Evolutionary conservation across 495 filamentous ascomycete species (phyloP), one percentile per base, ranked within the genome.

Genomic region (Penicillium salamii): DNA sequence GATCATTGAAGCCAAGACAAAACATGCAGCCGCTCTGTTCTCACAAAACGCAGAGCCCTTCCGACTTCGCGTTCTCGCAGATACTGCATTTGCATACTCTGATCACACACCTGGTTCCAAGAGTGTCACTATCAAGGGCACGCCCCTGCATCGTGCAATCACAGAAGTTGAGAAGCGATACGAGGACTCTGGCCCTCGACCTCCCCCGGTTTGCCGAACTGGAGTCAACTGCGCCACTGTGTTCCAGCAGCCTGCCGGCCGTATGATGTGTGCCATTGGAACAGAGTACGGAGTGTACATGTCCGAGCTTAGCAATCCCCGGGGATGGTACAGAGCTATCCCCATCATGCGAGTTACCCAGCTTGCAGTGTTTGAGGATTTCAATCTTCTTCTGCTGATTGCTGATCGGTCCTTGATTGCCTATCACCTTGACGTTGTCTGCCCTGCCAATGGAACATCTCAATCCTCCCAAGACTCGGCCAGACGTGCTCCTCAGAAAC

Each of bases 31-130:
- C 3, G 86, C 90, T 13, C 73, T 97, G 7, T 88, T 89, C 65
- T 82, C 88, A 1, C 95, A 97, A 64, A 95, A 97, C 64, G 92
- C 93, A 0, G 93, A 99, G 68, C 93, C 93, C 1, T 99, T 99
- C 79, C 79, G 90, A 48, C 73, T 97, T 4, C 84, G 88, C 28
- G 90, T 97, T 13, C 84, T 99, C 65, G 91, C 93, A 1, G 93
- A 99, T 58, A 83, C 85, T 31, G 89, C 95, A 0, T 99, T 99
- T 62, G 83, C 80, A 5, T 89, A 89, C 56, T 89, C 95, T 45
- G 80, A 83, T n/a, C 69, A 78, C 42, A 64, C 70, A 6, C 57
- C 61, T 15, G 67, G 69, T 8, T 68, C 77, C n/a, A 81, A 74
- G 52, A 78, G 71, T 46, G 78, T 84, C 20, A 76, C 75, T 15